These are phyloP conservation scores for Ilex asprella DNA, from an alignment of 257 asterid species.

Conservation along the genomic window DNA sequence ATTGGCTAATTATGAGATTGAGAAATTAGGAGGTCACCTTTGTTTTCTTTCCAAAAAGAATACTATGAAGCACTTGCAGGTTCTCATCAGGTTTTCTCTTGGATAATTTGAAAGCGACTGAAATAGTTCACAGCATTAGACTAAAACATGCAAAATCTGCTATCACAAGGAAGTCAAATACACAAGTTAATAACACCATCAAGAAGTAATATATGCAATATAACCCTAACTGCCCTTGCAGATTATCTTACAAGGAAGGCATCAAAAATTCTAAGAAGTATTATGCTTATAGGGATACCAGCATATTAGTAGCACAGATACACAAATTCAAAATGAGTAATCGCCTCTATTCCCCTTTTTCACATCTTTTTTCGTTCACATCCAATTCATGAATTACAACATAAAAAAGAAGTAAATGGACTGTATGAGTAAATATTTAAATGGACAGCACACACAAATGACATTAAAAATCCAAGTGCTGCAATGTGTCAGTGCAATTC, in stretches of 20 bases:
- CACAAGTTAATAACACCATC: not conserved
- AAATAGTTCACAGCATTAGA: slow-evolving; percentile 12
- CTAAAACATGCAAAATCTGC: not conserved
- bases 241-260: too few species aligned
- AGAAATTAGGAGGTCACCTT: slow-evolving; percentile 37
- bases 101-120: slow-evolving; percentile 90
- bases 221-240: too few species aligned
- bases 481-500: too few species aligned
- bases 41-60: slow-evolving; percentile 82
- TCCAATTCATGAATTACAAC: too few species aligned
- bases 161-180: not conserved
- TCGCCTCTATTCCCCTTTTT: not conserved
- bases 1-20: too few species aligned
- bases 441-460: too few species aligned
- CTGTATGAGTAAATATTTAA: too few species aligned
- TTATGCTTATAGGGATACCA: not conserved
- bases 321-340: too few species aligned
- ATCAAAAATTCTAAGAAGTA: too few species aligned
- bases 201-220: too few species aligned
- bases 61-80: slow-evolving; percentile 74
- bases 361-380: not conserved
- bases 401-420: too few species aligned
- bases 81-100: slow-evolving; percentile 90
- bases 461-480: too few species aligned
- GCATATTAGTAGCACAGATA: not conserved